Evolutionary conservation across 2,329 filamentous ascomycete genomes (phyloP).

Genomic region (Penicillium palitans): DNA sequence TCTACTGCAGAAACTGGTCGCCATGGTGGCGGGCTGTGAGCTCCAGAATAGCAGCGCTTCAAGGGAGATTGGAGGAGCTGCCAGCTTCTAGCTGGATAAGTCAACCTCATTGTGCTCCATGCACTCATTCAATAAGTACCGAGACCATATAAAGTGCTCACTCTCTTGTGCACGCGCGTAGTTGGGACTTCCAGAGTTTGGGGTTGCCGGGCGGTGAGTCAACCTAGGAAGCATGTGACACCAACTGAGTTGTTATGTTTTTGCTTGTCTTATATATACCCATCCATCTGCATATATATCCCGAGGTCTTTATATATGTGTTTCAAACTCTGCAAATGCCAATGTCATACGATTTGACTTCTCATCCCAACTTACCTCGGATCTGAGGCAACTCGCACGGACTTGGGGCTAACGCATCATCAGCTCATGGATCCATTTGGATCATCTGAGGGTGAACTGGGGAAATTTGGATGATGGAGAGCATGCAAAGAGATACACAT

Average conservation of each 20-base stretch:
- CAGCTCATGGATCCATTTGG: background rate
- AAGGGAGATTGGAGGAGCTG: constrained; percentile 25
- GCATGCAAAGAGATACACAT: background rate
- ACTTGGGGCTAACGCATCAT: constrained; percentile 1
- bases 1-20: constrained; percentile 60
- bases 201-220: constrained; percentile 14
- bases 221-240: constrained; percentile 9
- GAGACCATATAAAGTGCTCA: background rate
- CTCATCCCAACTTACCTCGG: constrained; percentile 1
- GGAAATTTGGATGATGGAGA: background rate
- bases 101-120: constrained; percentile 40
- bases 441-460: background rate
- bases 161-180: background rate
- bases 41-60: constrained; percentile 31
- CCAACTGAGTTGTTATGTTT: background rate
- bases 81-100: constrained; percentile 38
- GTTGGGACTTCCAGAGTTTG: constrained; percentile 3
- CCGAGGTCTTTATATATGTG: background rate
- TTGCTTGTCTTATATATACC: background rate
- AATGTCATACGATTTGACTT: constrained; percentile 2
- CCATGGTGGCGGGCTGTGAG: constrained; percentile 54
- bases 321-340: too few species aligned
- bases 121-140: constrained; percentile 16
- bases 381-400: constrained; percentile 5
- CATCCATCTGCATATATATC: background rate